phyloP scores from a whole-genome alignment of 495 filamentous ascomycete genomes.

The Wilcoxina mikolae region DNA sequence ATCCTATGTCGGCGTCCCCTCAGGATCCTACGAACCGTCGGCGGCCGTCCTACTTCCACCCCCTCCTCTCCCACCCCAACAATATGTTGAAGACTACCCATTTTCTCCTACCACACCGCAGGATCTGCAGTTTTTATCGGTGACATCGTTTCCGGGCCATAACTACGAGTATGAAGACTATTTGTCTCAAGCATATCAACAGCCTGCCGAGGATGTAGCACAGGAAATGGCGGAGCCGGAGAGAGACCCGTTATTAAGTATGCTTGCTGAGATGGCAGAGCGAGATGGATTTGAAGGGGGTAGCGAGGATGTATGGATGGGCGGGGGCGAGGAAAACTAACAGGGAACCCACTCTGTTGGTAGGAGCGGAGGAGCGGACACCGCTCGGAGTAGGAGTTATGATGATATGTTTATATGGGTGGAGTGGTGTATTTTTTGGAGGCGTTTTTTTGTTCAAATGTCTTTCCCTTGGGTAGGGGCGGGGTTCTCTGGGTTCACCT shows the following conservation, averaged over 20 bases:
- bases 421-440: background rate
- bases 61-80: background rate
- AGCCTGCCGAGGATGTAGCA: background rate
- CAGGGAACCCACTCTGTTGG: too few relatives aligned
- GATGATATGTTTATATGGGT: background rate
- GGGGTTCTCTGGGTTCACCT: too few relatives aligned
- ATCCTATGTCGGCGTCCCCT: background rate
- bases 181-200: background rate
- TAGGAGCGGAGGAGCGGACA: too few relatives aligned
- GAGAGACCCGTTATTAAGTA: conserved; percentile 4
- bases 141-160: background rate
- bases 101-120: conserved; percentile 4
- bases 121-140: conserved; percentile 3
- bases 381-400: background rate
- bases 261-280: conserved; percentile 8
- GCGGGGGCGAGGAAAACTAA: background rate
- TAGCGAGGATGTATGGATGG: background rate
- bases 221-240: conserved; percentile 1
- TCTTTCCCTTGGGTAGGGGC: too few relatives aligned
- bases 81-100: conserved; percentile 2
- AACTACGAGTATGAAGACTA: background rate
- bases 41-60: background rate
- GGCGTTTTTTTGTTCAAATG: background rate
- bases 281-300: background rate
- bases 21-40: background rate